Evolutionary conservation across 2,329 filamentous ascomycete species (phyloP), one percentile per base, ranked within the genome.

Genomic region (Nakataea oryzae): DNA sequence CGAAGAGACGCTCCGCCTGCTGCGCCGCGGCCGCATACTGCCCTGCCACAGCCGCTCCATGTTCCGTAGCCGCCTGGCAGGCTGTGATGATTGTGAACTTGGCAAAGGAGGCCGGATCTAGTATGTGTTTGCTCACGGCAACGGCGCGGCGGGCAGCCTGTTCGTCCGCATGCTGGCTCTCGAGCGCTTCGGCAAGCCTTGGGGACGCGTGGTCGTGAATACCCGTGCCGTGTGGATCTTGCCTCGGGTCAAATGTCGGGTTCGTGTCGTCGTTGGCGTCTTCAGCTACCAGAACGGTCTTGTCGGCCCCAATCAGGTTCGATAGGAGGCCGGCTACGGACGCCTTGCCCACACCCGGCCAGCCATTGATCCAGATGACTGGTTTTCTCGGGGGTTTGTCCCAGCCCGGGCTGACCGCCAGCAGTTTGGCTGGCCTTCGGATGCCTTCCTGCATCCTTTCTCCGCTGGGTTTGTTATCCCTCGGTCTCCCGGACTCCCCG

Each of bases 351-450:
- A 71, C 67, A 59, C 70, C 71, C 3, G 69, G 69, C 69, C 69
- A 70, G 62, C 72, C 72, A 63, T 74, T 74, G 67, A 74, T 70
- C 63, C 69, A 71, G 34, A 74, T 65, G 5, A 73, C 60, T 6
- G 72, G 71, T 24, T 67, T 54, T 21, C 54, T 28, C 12, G 54
- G 32, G 7, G 54, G 59, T 14, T 56, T 55, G 27, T 62, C 61
- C 55, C 61, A 62, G 41, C 27, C 58, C 3, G 34, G 56, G n/a
- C 41, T n/a, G 14, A 57, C 30, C 6, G 47, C 55, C 47, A 59
- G 61, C 7, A 24, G 54, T 8, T 32, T 27, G 14, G 32, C 28
- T 29, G 34, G 34, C 34, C 6, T 47, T 47, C 34, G 5, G 34
- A 21, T 34, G 27, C 27, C 24, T 13, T 59, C 57, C 21, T 59